Conservation (phyloP, 2,329 filamentous ascomycete species). For the Aspergillus tamarii region DNA sequence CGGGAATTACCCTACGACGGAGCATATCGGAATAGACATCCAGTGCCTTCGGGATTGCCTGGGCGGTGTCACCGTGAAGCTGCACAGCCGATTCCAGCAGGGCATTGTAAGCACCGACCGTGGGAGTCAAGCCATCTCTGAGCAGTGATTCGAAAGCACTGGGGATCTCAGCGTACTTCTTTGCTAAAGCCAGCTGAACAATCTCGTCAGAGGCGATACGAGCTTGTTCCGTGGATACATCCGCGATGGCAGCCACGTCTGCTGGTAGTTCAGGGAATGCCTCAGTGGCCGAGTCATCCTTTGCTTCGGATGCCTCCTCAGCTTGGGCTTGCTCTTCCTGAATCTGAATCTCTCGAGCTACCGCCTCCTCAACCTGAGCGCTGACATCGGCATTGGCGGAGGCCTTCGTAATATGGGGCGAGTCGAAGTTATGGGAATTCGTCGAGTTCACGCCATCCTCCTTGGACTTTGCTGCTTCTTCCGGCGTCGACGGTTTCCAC, state of each 20-base stretch:
- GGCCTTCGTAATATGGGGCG: conserved; percentile 64
- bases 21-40: conserved; percentile 98
- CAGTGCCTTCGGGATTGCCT: conserved; percentile 86
- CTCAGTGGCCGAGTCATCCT: conserved; percentile 28
- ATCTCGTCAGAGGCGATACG: conserved; percentile 78
- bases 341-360: conserved; percentile 75
- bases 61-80: conserved; percentile 75
- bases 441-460: conserved; percentile 23
- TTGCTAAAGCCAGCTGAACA: conserved; percentile 69
- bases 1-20: conserved; percentile 76
- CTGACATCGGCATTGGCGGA: conserved; percentile 56
- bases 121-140: conserved; percentile 77
- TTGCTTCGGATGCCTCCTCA: conserved; percentile 39
- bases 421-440: conserved; percentile 55
- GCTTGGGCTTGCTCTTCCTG: conserved; percentile 55
- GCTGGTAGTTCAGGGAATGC: conserved; percentile 30
- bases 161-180: conserved; percentile 84
- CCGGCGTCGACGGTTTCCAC: conserved; percentile 68
- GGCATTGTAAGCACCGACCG: conserved; percentile 87
- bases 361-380: conserved; percentile 81
- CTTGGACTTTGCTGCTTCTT: conserved; percentile 38
- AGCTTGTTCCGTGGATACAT: conserved; percentile 62
- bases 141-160: conserved; percentile 90
- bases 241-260: conserved; percentile 45
- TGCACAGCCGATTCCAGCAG: conserved; percentile 82